These are phyloP conservation scores for Sideroxylon spinosum DNA, from an alignment of 179 eudicot species.

Conservation along the genomic window DNA sequence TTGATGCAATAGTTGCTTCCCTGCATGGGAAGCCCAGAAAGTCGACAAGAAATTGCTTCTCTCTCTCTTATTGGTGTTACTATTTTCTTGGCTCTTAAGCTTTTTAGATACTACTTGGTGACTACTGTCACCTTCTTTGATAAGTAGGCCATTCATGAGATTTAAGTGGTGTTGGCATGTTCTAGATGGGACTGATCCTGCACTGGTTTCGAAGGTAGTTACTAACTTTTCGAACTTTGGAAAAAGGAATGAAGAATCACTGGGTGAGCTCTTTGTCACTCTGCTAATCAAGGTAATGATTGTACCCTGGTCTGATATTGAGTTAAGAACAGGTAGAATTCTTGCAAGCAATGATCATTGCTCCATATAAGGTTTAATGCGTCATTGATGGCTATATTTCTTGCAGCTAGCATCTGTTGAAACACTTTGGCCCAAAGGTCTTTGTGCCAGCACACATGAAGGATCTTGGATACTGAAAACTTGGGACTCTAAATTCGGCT, in stretches of 20 bases:
- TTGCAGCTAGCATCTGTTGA: conserved; percentile 71
- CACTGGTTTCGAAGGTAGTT: conserved; percentile 38
- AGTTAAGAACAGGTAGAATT: neutral
- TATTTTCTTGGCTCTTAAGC: neutral
- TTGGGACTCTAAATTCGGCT: conserved; percentile 43
- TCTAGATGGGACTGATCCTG: conserved; percentile 67
- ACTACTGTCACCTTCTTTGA: neutral
- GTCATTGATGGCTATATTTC: neutral
- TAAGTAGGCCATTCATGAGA: neutral
- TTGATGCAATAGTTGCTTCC: neutral
- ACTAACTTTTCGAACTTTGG: conserved; percentile 48
- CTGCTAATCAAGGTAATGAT: conserved; percentile 62
- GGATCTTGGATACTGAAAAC: conserved; percentile 66
- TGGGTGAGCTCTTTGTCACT: conserved; percentile 74
- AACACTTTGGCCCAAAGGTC: conserved; percentile 67
- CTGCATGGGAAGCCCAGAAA: neutral
- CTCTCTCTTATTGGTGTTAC: neutral
- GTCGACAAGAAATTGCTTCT: neutral
- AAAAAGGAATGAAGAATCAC: conserved; percentile 59
- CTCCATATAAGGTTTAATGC: neutral
- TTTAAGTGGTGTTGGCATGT: conserved; percentile 12
- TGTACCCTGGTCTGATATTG: neutral
- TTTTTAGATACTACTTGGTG: neutral
- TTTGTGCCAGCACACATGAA: conserved; percentile 67
- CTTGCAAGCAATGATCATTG: neutral